Percentiles rank a stretch among this genome's conserved stretches.
These are phyloP conservation scores for Coccinonectria pachysandricola DNA, from an alignment of 2,329 filamentous ascomycete species.

Conservation along the genomic window DNA sequence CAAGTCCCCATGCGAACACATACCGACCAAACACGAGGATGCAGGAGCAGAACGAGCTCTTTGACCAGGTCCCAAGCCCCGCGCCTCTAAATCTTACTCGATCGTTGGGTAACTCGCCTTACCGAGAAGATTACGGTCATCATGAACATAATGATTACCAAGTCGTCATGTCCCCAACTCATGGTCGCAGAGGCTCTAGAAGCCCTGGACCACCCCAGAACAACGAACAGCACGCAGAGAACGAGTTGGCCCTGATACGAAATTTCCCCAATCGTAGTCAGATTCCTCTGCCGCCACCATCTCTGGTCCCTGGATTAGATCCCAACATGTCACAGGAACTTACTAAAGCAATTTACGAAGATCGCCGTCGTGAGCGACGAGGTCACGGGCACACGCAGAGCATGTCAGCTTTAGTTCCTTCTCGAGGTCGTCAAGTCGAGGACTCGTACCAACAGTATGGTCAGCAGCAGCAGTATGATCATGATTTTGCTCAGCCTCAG, in stretches of 20 bases:
- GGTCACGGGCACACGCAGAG: constrained; percentile 34
- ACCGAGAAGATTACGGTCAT: constrained; percentile 14
- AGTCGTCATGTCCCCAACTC: constrained; percentile 3
- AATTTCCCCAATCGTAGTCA: too few species aligned
- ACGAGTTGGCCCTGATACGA: too few species aligned
- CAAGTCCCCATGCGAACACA: constrained; percentile 19
- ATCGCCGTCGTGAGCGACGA: constrained; percentile 36
- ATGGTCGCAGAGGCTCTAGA: constrained; percentile 1
- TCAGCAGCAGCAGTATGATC: constrained; percentile 13
- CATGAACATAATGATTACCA: constrained; percentile 16
- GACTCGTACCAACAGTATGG: constrained; percentile 19
- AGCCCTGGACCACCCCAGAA: too few species aligned
- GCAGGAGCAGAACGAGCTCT: constrained; percentile 27
- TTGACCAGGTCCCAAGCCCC: constrained; percentile 30
- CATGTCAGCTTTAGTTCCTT: constrained; percentile 25
- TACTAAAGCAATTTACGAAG: constrained; percentile 47
- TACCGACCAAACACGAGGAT: constrained; percentile 16
- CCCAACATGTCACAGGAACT: constrained; percentile 45
- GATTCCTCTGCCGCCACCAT: constrained; percentile 41
- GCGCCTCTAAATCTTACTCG: constrained; percentile 34
- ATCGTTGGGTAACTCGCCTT: constrained; percentile 16
- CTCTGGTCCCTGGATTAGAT: constrained; percentile 52
- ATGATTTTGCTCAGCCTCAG: constrained; percentile 15
- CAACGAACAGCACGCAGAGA: too few species aligned
- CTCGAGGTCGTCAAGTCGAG: constrained; percentile 30